phyloP scores from a whole-genome alignment of 1,284 basidiomycete species.

The Cryptococcus amylolentus region DNA sequence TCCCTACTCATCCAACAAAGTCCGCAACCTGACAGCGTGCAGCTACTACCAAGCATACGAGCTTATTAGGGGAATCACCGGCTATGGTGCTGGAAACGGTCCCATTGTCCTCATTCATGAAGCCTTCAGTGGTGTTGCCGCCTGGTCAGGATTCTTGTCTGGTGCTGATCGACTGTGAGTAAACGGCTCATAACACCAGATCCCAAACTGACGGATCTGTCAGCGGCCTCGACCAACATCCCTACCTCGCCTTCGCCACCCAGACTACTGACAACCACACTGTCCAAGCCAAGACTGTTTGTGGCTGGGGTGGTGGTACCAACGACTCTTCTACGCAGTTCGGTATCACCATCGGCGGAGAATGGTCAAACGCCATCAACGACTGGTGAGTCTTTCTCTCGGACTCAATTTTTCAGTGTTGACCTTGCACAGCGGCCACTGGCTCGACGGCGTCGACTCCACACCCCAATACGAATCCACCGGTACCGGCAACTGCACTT shows the following conservation, averaged over 20 bases:
- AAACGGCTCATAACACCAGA: background rate
- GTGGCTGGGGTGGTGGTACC: constrained; percentile 52
- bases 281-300: constrained; percentile 21
- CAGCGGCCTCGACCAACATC: constrained; percentile 43
- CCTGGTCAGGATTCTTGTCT: constrained; percentile 66
- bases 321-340: constrained; percentile 60
- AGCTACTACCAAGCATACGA: constrained; percentile 70
- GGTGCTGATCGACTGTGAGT: constrained; percentile 64
- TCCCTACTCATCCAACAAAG: background rate
- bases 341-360: constrained; percentile 75
- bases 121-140: constrained; percentile 63
- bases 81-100: constrained; percentile 73
- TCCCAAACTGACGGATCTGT: background rate
- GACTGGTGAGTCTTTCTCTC: constrained; percentile 48
- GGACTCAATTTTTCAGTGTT: no score
- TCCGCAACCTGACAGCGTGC: background rate
- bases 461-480: constrained; percentile 18
- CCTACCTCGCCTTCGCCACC: constrained; percentile 40
- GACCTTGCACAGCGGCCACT: constrained; percentile 53
- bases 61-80: constrained; percentile 69
- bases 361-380: constrained; percentile 54
- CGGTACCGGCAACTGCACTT: constrained; percentile 20
- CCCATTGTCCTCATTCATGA: constrained; percentile 75
- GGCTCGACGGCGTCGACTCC: constrained; percentile 56
- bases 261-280: constrained; percentile 37